Base-by-base conservation (phyloP, 2,329 filamentous ascomycete species). In the Huntiella savannae region DNA sequence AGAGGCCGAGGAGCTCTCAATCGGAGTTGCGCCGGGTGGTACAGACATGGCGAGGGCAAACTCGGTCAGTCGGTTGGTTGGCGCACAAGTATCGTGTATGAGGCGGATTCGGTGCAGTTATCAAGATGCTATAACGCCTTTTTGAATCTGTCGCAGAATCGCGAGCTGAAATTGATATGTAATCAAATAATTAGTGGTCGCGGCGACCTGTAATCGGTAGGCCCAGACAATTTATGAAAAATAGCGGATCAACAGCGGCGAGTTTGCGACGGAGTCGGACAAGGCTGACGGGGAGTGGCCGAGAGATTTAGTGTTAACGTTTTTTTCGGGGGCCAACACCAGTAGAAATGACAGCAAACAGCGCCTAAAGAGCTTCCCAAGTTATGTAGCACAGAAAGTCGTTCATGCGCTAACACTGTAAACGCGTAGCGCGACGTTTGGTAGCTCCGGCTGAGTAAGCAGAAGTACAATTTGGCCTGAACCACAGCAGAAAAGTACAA, bases 181-280 rank as follows among this genome's bases (percentile, higher is more conserved):
- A 15, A 33, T 28, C 40, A 43, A 43, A 33, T 39, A 33, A 36
- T 33, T 13, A 38, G 34, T 37, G 36, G 33, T 16, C 12, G 11
- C 22, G 11, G 15, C 33, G 56, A 52, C 56, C 58, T 50, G 56
- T 57, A 51, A 57, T 42, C 56, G 51, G 49, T 37, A 3, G 39
- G 15, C 5, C 53, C 54, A 54, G 57, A 49, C 47, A 53, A 3
- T 4, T 5, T 43, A 13, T 13, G 19, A 16, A 33, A 58, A 51
- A 60, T 56, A 53, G 64, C 61, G 51, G 60, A 60, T 55, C 63
- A 50, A 62, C 59, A 52, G 67, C 66, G 66, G 70, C 70, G 55
- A 52, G 57, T 52, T 54, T 54, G 52, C 54, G 52, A 53, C 47
- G 37, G 17, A 34, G 39, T 36, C 34, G 40, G 46, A 43, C 48